Evolutionary conservation across 164 flowering plant species (phyloP), one percentile per base, ranked within the genome.

Genomic region (Taxillus chinensis): DNA sequence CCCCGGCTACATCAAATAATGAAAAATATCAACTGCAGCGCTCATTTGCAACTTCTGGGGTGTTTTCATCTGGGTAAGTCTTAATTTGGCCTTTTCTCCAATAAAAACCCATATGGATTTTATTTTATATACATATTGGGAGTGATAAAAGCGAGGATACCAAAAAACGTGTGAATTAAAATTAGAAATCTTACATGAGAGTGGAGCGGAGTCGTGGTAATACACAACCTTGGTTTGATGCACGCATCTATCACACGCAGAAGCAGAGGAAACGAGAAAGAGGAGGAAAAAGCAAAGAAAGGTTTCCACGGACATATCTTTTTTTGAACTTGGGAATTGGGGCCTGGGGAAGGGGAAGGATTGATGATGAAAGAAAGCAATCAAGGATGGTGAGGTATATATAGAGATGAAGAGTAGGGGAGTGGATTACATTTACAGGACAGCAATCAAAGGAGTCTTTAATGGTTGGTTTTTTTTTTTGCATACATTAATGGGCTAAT

Each of bases 181-280:
- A 37, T 4, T 12, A 9, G 7, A 45, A 42, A 14, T 7, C 77
- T 80, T 75, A 87, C 93, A 69, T 39, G 80, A 75, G 60, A 87
- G 84, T 2, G 88, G 67, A 27, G 82, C 68, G 54, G 77, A 76
- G 8, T 69, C 73, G 59, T 77, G 71, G 78, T 76, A 84, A 68
- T 71, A 83, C 57, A 90, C 78, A 66, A 77, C 98, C 61, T 80
- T 87, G 62, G 82, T 50, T 69, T 76, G 83, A 66, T 83, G 87
- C 41, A 84, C 72, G 42, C 98, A 92, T 46, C 91, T 83, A 76
- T 86, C 96, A 65, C 98, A 89, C 54, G 86, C 92, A 61, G 64
- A 45, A 2, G 81, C 84, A 63, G 80, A 80, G 13, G 86, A 80
- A 50, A 75, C 12, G 8, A 83, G 63, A 40, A 77, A 57, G 69